Percentiles rank a stretch among this genome's conserved stretches.
Conservation (phyloP, 495 filamentous ascomycete species). For the Xeromyces bisporus region DNA sequence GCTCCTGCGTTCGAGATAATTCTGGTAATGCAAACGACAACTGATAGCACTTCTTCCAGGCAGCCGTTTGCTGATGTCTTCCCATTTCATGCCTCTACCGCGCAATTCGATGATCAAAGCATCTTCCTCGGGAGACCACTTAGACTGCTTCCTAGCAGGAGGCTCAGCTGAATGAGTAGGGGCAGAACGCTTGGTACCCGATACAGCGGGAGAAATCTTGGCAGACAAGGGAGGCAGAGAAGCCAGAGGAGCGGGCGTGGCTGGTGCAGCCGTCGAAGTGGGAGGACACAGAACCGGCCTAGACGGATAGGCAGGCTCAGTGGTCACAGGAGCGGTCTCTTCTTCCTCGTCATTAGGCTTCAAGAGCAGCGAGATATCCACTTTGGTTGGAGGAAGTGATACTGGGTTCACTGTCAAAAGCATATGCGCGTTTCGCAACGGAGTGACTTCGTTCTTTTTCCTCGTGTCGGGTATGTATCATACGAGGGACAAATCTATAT, state of each 20-base stretch:
- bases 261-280: conserved; percentile 14
- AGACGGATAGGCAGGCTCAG: conserved; percentile 31
- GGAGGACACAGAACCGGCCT: conserved; percentile 33
- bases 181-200: conserved; percentile 32
- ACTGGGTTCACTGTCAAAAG: conserved; percentile 33
- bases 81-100: conserved; percentile 89
- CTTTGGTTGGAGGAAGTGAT: conserved; percentile 45
- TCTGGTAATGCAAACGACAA: conserved; percentile 91
- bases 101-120: conserved; percentile 76
- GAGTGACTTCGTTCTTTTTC: conserved; percentile 1
- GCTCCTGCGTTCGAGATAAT: conserved; percentile 77
- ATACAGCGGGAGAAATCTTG: conserved; percentile 18
- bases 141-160: conserved; percentile 85
- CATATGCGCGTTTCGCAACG: conserved; percentile 30
- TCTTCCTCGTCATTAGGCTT: conserved; percentile 69
- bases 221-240: conserved; percentile 15
- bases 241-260: conserved; percentile 13
- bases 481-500: background rate
- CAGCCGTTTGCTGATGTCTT: conserved; percentile 81
- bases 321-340: conserved; percentile 41
- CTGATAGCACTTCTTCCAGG: conserved; percentile 85
- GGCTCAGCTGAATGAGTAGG: conserved; percentile 41
- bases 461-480: background rate
- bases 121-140: conserved; percentile 90
- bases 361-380: conserved; percentile 79